Evolutionary conservation across 345 rosid species (phyloP).

Genomic region (Aquilaria sinensis): DNA sequence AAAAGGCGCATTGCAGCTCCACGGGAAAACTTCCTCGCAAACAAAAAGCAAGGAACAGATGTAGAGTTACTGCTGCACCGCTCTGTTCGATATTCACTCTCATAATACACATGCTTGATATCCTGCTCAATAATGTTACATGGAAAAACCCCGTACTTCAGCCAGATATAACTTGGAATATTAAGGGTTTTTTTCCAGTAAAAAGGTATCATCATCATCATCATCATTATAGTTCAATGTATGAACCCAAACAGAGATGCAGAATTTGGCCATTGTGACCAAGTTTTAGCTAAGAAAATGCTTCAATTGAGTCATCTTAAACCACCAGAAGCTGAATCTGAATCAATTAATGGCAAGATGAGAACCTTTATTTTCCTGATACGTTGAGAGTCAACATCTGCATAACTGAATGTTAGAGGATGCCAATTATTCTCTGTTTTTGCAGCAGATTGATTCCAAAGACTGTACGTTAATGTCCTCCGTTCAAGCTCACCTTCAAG

Average conservation of each 20-base stretch:
- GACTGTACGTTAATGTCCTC: conserved; percentile 53
- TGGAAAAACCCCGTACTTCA: not conserved
- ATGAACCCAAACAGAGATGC: not conserved
- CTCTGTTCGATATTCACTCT: conserved; percentile 62
- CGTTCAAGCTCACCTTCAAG: conserved; percentile 49
- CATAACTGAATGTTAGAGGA: conserved; percentile 40
- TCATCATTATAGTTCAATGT: not conserved
- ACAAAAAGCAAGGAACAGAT: conserved; percentile 60
- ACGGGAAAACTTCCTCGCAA: conserved; percentile 78
- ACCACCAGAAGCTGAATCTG: not conserved
- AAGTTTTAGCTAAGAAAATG: no score
- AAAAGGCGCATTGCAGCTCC: conserved; percentile 84
- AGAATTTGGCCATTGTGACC: not conserved
- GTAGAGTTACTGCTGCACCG: conserved; percentile 50
- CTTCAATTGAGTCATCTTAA: not conserved
- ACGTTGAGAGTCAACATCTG: conserved; percentile 30
- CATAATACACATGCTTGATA: conserved; percentile 66
- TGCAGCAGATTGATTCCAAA: conserved; percentile 39
- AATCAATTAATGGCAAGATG: not conserved
- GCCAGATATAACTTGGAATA: no score
- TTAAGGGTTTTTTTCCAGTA: no score
- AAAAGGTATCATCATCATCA: no score
- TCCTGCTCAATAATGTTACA: conserved; percentile 26
- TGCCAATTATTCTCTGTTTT: conserved; percentile 41
- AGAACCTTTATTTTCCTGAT: conserved; percentile 45